Conservation (phyloP, 176 grass and related monocot genomes). For the Zoysia japonica region DNA sequence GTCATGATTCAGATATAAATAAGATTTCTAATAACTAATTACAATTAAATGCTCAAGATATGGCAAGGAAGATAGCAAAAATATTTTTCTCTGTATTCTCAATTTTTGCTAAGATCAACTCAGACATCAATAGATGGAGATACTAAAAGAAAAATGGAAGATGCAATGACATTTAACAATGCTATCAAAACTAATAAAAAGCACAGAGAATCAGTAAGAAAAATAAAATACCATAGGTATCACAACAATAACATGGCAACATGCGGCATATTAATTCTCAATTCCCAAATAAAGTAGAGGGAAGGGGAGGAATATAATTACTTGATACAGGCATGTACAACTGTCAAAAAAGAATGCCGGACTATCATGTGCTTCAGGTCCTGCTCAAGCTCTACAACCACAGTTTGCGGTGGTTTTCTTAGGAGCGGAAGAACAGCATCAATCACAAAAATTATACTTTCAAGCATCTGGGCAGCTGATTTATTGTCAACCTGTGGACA, state of each 20-base stretch:
- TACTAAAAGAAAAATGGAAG: not conserved
- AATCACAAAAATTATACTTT: slow-evolving; percentile 97
- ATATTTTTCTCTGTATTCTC: not conserved
- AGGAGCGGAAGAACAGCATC: slow-evolving; percentile 94
- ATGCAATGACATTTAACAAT: not conserved
- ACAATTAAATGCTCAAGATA: slow-evolving; percentile 1
- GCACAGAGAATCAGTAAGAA: slow-evolving; percentile 17
- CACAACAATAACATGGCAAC: slow-evolving; percentile 11
- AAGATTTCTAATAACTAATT: slow-evolving; percentile 6
- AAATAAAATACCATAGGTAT: not conserved
- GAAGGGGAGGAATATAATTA: slow-evolving; percentile 40
- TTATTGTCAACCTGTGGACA: slow-evolving; percentile 79
- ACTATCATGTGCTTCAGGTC: slow-evolving; percentile 98
- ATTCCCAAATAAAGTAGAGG: not conserved
- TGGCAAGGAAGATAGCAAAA: not conserved
- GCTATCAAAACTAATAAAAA: slow-evolving; percentile 1
- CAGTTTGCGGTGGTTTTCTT: slow-evolving; percentile 77
- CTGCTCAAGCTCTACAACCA: slow-evolving; percentile 93
- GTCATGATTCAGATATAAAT: slow-evolving; percentile 12
- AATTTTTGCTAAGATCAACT: slow-evolving; percentile 26
- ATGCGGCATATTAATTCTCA: not conserved
- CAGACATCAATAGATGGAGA: slow-evolving; percentile 2
- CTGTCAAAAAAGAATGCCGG: slow-evolving; percentile 92
- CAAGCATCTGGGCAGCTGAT: slow-evolving; percentile 81
- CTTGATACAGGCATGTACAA: slow-evolving; percentile 99